Percentiles rank a stretch among this genome's conserved stretches.
These are phyloP conservation scores for Candida sonorensis DNA, from an alignment of 805 yeast species.

Conservation along the genomic window DNA sequence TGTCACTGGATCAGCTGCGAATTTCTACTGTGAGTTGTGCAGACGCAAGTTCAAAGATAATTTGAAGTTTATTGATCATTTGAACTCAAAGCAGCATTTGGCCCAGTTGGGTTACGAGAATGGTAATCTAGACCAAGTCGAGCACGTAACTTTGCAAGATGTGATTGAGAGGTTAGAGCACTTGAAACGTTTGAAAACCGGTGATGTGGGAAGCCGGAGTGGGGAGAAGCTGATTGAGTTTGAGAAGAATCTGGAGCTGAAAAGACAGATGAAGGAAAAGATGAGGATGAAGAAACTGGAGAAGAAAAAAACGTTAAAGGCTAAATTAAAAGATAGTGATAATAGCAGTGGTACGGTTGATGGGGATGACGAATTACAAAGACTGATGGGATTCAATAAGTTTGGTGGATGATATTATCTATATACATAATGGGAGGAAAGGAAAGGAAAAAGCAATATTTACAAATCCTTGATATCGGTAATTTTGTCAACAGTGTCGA, in stretches of 20 bases:
- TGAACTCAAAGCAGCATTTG: conserved; percentile 67
- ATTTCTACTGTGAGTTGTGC: conserved; percentile 81
- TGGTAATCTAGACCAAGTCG: too few species aligned
- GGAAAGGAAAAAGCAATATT: too few species aligned
- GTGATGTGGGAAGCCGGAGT: too few species aligned
- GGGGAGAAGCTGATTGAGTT: too few species aligned
- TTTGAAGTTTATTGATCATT: conserved; percentile 73
- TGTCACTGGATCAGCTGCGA: conserved; percentile 51
- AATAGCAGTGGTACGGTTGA: conserved; percentile 4
- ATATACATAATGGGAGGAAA: too few species aligned
- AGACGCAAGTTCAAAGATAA: conserved; percentile 77
- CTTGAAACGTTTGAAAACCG: too few species aligned
- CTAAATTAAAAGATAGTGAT: conserved; percentile 7
- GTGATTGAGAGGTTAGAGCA: conserved; percentile 34
- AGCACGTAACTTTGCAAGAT: conserved; percentile 40
- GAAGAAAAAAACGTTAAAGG: conserved; percentile 14
- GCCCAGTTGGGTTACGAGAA: conserved; percentile 32
- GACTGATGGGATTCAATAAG: conserved; percentile 51
- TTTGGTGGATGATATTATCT: conserved; percentile 3
- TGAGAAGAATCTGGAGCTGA: too few species aligned
- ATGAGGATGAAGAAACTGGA: conserved; percentile 23
- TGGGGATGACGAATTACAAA: conserved; percentile 22
- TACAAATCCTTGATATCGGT: conserved; percentile 15
- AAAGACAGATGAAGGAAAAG: conserved; percentile 33
- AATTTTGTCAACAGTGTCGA: conserved; percentile 57